Conservation (phyloP, 179 eudicot species). For the Silene vulgaris region DNA sequence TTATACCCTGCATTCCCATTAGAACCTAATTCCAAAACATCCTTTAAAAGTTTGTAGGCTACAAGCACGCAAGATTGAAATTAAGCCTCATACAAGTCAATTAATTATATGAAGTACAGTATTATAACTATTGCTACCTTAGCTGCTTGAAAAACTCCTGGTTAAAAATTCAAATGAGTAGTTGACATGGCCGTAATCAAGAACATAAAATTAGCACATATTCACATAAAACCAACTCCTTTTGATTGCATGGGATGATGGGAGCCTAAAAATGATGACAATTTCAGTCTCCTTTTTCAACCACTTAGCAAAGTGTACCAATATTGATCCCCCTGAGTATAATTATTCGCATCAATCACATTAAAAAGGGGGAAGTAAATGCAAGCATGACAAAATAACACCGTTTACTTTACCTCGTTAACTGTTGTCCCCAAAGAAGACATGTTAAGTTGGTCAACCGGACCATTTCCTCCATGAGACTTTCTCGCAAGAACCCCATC, state of each 20-base stretch:
- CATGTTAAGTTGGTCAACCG: conserved; percentile 54
- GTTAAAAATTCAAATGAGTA: no score
- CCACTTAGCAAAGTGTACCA: background rate
- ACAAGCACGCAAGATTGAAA: background rate
- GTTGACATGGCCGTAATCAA: background rate
- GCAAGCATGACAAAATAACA: background rate
- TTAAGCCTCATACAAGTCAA: background rate
- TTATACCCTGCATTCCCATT: background rate
- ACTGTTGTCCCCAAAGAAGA: conserved; percentile 34
- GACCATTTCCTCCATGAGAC: conserved; percentile 54
- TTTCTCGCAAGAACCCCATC: conserved; percentile 69
- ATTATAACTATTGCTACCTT: background rate
- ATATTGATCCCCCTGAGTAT: background rate
- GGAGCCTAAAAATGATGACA: background rate
- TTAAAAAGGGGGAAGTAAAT: background rate
- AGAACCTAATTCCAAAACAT: background rate
- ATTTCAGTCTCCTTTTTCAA: background rate
- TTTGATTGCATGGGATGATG: background rate
- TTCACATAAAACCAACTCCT: background rate
- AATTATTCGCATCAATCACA: background rate
- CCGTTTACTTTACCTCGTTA: conserved; percentile 43
- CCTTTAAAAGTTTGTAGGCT: background rate
- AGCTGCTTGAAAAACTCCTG: background rate
- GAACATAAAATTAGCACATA: background rate
- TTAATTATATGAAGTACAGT: background rate